Evolutionary conservation across 106 monocot species (phyloP).

Genomic region (Iris macrosiphon): DNA sequence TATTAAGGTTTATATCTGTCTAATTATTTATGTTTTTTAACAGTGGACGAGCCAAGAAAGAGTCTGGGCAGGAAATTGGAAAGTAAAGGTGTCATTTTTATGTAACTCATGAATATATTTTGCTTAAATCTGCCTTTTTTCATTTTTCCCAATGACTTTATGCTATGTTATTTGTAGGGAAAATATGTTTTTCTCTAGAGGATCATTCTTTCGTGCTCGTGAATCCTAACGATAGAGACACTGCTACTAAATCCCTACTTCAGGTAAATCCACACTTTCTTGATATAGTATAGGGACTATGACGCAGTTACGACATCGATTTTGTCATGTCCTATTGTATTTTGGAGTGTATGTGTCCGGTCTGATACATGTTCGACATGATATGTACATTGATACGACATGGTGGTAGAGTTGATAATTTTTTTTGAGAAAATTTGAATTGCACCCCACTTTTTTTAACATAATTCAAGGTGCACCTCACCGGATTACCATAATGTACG

Average conservation of each 20-base stretch:
- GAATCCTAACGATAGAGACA: conserved; percentile 37
- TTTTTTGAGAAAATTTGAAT: no score
- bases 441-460: no score
- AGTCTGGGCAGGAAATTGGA: not conserved
- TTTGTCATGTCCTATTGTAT: no score
- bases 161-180: conserved; percentile 3
- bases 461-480: no score
- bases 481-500: no score
- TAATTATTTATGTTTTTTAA: not conserved
- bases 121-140: not conserved
- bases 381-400: no score
- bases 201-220: conserved; percentile 28
- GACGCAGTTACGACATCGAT: no score
- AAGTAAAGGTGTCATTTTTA: not conserved
- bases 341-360: no score
- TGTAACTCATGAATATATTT: not conserved
- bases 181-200: not conserved
- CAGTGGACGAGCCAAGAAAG: conserved; percentile 14
- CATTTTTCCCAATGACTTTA: not conserved
- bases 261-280: conserved; percentile 24
- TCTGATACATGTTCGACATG: no score
- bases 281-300: not conserved
- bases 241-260: conserved; percentile 32
- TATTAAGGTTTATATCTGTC: no score
- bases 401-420: no score